Base-by-base conservation (phyloP, 2,329 filamentous ascomycete genomes). In the Penicillium sp. region DNA sequence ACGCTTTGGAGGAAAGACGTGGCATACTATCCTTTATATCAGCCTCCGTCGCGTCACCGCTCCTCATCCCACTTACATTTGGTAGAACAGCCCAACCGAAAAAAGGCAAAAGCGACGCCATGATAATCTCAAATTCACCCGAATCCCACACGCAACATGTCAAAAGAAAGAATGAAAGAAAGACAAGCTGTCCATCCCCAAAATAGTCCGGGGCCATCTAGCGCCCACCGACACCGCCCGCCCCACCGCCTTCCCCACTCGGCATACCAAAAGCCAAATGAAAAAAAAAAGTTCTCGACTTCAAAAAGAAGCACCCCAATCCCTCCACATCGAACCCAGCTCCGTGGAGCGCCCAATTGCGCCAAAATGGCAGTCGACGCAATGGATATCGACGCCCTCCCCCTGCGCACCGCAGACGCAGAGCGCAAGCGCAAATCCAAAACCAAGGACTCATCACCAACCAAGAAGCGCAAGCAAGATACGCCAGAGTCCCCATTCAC, bases 1-100 rank as follows among this genome's bases (percentile, higher is more conserved):
- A 95, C 79, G 58, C 83, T 82, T 72, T 97, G 93, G 5, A 89
- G 72, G 78, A 88, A 90, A 59, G 85, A 84, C 36, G 91, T 92
- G 46, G 86, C 88, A 64, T 93, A 84, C 90, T 95, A 47, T 48
- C 27, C 34, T 45, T 22, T 6, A 9, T 49, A 49, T 64, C 44
- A 62, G 58, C 52, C 34, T 49, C 36, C 43, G 7, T 29, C 54
- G n/a, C 42, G 34, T 24, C 49, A 46, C 54, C 44, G 56, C 54
- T 55, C 43, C 10, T 27, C 34, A 42, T 34, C 57, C 43, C 39
- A 67, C 80, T 68, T 75, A 86, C 83, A 62, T 80, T 80, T 55
- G 85, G 85, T 24, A 88, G 77, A 66, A 87, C 80, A 43, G 82
- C 80, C 85, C 85, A 88, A 49, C 83, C 84, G 45, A 79, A 75